Evolutionary conservation across 2,329 filamentous ascomycete species (phyloP), one percentile per base, ranked within the genome.

Genomic region (Zymoseptoria tritici): DNA sequence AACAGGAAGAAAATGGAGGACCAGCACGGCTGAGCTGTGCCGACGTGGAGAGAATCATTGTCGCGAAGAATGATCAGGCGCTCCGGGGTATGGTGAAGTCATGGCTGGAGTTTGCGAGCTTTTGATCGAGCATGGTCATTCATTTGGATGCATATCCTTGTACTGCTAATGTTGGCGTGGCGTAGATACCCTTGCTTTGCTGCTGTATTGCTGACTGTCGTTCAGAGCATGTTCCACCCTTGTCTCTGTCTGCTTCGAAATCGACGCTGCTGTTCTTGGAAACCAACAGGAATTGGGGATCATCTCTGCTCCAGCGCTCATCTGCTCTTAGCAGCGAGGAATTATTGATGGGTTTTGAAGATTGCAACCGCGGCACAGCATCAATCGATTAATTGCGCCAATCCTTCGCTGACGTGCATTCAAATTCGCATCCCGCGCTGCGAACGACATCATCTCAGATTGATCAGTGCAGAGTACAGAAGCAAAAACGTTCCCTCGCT

Each of bases 71-170:
- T 52, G 62, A 59, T 63, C 83, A 86, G 65, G 83, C 84, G 22
- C 76, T 87, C 57, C 80, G 92, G 62, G 89, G 90, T 66, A 93
- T 96, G 74, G 80, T 97, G 53, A 90, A 90, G 61, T 90, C 85
- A 68, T 97, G 93, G 93, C 90, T 97, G 74, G 92, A 97, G 64
- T 80, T 85, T 80, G 83, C 83, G 68, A 79, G 80, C 72, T 83
- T 86, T 71, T 85, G 71, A 80, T 49, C 50, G 16, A 46, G 36
- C 16, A 46, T 46, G 16, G n/a, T 6, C 36, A 46, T n/a, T 46
- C 36, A n/a, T 46, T 46, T 7, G 11, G 36, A 46, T 16, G 16
- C 16, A 16, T 7, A 16, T 46, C 7, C 2, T 46, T n/a, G 36
- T 46, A 46, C 36, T n/a, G 36, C 36, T 46, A 16, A 46, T 46